Evolutionary conservation across 768 basidiomycete species (phyloP), one percentile per base, ranked within the genome.

Genomic region (Dendrothele bispora): DNA sequence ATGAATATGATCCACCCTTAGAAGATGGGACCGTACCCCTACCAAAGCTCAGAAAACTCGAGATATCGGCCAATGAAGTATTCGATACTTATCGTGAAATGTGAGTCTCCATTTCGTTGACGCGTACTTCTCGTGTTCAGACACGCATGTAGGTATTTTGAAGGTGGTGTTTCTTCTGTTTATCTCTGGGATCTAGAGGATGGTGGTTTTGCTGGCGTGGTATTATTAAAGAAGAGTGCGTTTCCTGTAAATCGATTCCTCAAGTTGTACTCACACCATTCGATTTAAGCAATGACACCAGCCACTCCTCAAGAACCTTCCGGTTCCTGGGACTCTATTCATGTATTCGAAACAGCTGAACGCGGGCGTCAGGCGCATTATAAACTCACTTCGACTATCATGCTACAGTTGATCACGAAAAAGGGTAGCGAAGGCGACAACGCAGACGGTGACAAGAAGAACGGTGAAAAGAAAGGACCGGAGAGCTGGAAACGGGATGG

Each of bases 141-240:
- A 7, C 29, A 20, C 3, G 34, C 27, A 27, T 18, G 6, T 55
- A 90, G 88, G 78, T 99, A 99, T 74, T 99, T 84, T 65, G 97
- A 98, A 68, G 95, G 95, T n/a, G 97, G 97, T 3, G 86, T 92
- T 2, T 97, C 93, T 22, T 93, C 90, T 20, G 95, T 97, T 14
- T 99, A 95, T 67, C 82, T 99, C 17, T 99, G 97, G 97, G 95
- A 98, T 62, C 77, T 94, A 22, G 95, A 98, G 49, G 95, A 98
- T 58, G 91, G 91, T 14, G 90, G 88, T 42, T 98, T 98, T 66
- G 95, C 97, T 7, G 97, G 97, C 8, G 95, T 95, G 2, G 97
- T 98, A 1, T 70, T 99, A 45, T 72, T 99, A 54, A 97, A 98
- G 77, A 99, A 98, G 72, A 78, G 95, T 95, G 49, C 50, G 75